These are phyloP conservation scores for Solanum phureja DNA, from an alignment of 257 asterid species.

Conservation along the genomic window DNA sequence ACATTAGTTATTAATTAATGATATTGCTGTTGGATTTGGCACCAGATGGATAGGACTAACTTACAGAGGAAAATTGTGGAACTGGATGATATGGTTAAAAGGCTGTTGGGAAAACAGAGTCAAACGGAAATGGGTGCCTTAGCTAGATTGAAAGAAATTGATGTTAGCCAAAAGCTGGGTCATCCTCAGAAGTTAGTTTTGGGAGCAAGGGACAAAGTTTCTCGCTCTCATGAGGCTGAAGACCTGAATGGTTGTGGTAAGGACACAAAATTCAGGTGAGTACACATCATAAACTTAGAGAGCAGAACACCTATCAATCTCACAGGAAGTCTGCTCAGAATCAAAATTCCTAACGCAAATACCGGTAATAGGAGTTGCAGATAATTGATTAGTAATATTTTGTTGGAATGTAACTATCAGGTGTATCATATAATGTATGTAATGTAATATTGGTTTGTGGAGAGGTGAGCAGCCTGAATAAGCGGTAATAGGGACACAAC, in stretches of 20 bases:
- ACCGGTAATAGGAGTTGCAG: not conserved
- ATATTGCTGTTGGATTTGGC: not conserved
- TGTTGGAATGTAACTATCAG: not conserved
- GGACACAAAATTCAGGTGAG: constrained; percentile 28
- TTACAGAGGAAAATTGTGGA: constrained; percentile 55
- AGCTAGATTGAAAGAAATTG: constrained; percentile 22
- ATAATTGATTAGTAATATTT: not conserved
- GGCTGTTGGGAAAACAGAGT: constrained; percentile 29
- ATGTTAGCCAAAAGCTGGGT: constrained; percentile 34
- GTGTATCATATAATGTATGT: not conserved
- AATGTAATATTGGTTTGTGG: not conserved
- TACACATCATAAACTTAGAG: not conserved
- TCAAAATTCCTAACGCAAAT: not conserved
- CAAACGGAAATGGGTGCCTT: constrained; percentile 20
- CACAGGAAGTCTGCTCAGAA: not conserved
- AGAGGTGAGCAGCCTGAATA: not conserved
- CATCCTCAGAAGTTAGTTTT: constrained; percentile 34
- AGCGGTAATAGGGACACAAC: not conserved
- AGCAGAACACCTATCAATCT: not conserved
- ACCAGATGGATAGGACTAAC: constrained; percentile 61
- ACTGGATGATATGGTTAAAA: constrained; percentile 63
- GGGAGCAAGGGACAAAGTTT: constrained; percentile 32
- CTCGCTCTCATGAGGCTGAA: constrained; percentile 22
- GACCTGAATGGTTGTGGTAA: constrained; percentile 4
- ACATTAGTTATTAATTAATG: not conserved